These are phyloP conservation scores for Diaporthe helianthi DNA, from an alignment of 2,329 filamentous ascomycete species.

Conservation along the genomic window DNA sequence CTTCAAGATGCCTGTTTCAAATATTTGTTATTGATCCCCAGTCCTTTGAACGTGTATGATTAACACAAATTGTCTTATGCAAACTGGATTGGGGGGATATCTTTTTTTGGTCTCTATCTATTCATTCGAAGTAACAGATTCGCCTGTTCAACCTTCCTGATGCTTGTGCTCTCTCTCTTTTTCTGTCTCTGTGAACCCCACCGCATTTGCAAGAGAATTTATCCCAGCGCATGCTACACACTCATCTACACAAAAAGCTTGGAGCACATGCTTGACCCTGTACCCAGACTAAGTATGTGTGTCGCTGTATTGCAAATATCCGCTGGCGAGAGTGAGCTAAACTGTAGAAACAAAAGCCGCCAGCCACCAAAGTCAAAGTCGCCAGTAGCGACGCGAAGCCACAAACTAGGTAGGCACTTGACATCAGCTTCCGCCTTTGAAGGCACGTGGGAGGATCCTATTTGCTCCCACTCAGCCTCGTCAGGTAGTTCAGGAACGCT, in stretches of 20 bases:
- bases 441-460: neutral
- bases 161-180: neutral
- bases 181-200: neutral
- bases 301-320: neutral
- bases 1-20: no score
- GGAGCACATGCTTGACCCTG: neutral
- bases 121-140: neutral
- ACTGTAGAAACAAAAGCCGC: neutral
- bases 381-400: neutral
- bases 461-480: slow-evolving; percentile 46
- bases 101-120: slow-evolving; percentile 25
- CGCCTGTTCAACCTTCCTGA: neutral
- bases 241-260: neutral
- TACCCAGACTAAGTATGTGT: slow-evolving; percentile 7
- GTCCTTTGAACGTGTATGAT: neutral
- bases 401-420: neutral
- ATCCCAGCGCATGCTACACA: neutral
- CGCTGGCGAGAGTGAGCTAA: neutral
- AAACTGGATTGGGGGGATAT: slow-evolving; percentile 33
- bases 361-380: neutral
- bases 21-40: no score
- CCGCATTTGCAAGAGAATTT: neutral
- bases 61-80: neutral
- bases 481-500: slow-evolving; percentile 68
- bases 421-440: slow-evolving; percentile 16